Conservation (phyloP, 805 yeast genomes). For the Nematodospora valgi region DNA sequence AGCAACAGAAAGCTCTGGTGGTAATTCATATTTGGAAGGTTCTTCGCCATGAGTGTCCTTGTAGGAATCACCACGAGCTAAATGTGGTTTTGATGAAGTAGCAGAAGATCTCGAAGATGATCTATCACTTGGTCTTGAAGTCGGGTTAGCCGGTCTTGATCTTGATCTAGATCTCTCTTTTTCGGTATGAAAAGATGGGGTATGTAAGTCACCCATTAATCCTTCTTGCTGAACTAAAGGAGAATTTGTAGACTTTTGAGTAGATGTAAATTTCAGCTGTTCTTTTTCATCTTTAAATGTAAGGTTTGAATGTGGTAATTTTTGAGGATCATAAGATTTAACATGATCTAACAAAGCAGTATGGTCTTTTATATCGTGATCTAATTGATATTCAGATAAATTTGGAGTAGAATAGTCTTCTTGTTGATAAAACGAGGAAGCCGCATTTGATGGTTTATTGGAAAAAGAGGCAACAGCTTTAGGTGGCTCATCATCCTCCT, state of each 20-base stretch:
- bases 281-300: constrained; percentile 3
- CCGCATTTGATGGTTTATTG: not conserved
- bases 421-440: constrained; percentile 5
- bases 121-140: constrained; percentile 13
- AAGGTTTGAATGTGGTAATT: constrained; percentile 16
- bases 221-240: constrained; percentile 8
- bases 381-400: constrained; percentile 42
- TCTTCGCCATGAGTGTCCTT: constrained; percentile 52
- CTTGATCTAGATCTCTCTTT: constrained; percentile 21
- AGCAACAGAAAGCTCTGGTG: constrained; percentile 31
- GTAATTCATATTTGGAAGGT: constrained; percentile 42
- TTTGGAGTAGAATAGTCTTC: constrained; percentile 39
- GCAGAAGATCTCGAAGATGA: constrained; percentile 18
- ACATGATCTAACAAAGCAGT: constrained; percentile 32
- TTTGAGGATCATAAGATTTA: constrained; percentile 34
- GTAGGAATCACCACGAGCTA: constrained; percentile 77
- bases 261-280: not conserved
- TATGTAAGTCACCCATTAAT: constrained; percentile 16
- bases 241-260: not conserved
- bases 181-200: constrained; percentile 34
- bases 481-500: constrained; percentile 10
- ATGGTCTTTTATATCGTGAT: constrained; percentile 36
- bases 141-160: constrained; percentile 27
- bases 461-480: constrained; percentile 5
- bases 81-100: constrained; percentile 45